Conservation (phyloP, 2,329 filamentous ascomycete species). For the Lasiodiplodia sp. region DNA sequence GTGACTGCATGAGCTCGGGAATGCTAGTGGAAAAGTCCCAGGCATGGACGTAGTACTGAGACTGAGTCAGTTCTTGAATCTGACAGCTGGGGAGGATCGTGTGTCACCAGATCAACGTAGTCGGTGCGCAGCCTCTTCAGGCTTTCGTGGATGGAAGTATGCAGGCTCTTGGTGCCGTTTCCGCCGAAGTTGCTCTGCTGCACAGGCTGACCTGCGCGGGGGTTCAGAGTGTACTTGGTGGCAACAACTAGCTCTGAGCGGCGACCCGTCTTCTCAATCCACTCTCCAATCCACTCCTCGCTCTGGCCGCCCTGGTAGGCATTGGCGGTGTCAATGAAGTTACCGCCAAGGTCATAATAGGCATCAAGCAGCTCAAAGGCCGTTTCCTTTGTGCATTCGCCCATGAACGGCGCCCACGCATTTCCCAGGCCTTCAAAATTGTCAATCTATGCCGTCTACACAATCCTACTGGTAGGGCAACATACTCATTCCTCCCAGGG, state of each 20-base stretch:
- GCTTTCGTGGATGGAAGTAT: constrained; percentile 46
- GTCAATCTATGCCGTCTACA: too few species aligned
- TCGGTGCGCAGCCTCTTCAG: constrained; percentile 67
- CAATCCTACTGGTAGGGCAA: too few species aligned
- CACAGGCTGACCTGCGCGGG: constrained; percentile 35
- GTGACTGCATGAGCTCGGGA: constrained; percentile 53
- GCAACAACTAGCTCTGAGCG: constrained; percentile 52
- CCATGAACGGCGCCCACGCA: neutral
- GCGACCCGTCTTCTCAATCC: constrained; percentile 47
- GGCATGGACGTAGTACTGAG: constrained; percentile 42
- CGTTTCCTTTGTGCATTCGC: constrained; percentile 55
- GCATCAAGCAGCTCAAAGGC: constrained; percentile 71
- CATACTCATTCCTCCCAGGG: constrained; percentile 55
- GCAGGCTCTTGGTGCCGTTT: constrained; percentile 48
- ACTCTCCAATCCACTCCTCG: constrained; percentile 55
- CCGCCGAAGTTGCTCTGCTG: constrained; percentile 47
- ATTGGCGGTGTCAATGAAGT: constrained; percentile 62
- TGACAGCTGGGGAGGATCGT: too few species aligned
- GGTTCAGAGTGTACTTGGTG: constrained; percentile 47
- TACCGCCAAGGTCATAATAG: constrained; percentile 70
- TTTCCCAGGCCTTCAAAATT: too few species aligned
- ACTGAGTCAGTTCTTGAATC: too few species aligned
- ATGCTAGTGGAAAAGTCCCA: constrained; percentile 53
- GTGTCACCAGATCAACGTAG: constrained; percentile 65
- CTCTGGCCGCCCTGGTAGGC: constrained; percentile 48